phyloP scores from a whole-genome alignment of 106 monocot species.

The Chionographis japonica region DNA sequence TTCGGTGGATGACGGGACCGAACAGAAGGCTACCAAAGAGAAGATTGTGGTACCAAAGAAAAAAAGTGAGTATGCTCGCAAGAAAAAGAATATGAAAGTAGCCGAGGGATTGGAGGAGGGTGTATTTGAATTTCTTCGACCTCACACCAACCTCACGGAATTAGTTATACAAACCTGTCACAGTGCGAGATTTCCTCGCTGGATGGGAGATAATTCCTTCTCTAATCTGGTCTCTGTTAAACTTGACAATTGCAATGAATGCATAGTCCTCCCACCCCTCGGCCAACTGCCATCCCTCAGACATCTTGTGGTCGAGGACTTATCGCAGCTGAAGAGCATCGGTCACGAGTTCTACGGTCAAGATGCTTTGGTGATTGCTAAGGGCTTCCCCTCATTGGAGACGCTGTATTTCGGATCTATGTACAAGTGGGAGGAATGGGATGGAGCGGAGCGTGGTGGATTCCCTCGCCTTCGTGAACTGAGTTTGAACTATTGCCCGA shows the following conservation, averaged over 20 bases:
- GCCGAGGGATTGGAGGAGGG: neutral
- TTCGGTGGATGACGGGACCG: neutral
- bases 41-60: too few species aligned
- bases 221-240: constrained; percentile 10
- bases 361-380: neutral
- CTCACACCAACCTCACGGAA: constrained; percentile 9
- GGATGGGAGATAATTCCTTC: constrained; percentile 26
- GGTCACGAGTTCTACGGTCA: neutral
- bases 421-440: constrained; percentile 9
- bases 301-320: constrained; percentile 5
- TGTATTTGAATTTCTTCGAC: constrained; percentile 4
- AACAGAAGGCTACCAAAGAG: neutral
- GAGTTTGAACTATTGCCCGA: constrained; percentile 5
- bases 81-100: too few species aligned
- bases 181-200: constrained; percentile 8
- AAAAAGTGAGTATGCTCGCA: too few species aligned
- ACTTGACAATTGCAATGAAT: neutral
- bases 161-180: constrained; percentile 3
- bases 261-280: constrained; percentile 8
- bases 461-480: constrained; percentile 7
- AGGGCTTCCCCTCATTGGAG: constrained; percentile 11
- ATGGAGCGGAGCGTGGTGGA: neutral
- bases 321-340: neutral
- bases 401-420: constrained; percentile 5
- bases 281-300: constrained; percentile 11